Evolutionary conservation across 2,329 filamentous ascomycete species (phyloP).

Genomic region (Microsporum ferrugineum): DNA sequence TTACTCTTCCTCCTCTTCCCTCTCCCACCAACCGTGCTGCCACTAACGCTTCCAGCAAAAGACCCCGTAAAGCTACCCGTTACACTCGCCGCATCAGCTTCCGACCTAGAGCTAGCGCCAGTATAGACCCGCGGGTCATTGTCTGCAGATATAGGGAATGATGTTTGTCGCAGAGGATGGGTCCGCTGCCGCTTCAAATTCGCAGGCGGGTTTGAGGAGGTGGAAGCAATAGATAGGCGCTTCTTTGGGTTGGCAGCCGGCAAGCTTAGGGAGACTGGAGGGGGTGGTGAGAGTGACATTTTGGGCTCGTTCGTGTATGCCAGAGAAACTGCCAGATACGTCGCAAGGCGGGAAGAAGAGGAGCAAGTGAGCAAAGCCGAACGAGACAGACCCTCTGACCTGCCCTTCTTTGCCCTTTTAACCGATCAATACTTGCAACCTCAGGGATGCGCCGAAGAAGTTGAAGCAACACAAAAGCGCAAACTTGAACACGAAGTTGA

Average conservation of each 20-base stretch:
- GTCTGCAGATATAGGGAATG: conserved; percentile 31
- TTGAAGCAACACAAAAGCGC: neutral
- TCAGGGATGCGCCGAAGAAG: neutral
- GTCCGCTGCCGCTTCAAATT: conserved; percentile 24
- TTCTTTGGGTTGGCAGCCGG: conserved; percentile 13
- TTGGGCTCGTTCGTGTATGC: neutral
- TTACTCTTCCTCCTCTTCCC: conserved; percentile 22
- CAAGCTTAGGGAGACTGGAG: conserved; percentile 11
- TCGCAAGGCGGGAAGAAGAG: neutral
- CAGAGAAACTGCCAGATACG: neutral
- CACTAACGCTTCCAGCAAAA: conserved; percentile 30
- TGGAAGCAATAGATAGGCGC: conserved; percentile 12
- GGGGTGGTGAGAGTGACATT: conserved; percentile 13
- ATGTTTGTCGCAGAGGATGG: conserved; percentile 39
- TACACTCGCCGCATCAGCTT: conserved; percentile 29
- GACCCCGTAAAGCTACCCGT: conserved; percentile 35
- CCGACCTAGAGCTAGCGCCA: conserved; percentile 12
- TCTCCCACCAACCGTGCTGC: conserved; percentile 18
- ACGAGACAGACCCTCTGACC: neutral
- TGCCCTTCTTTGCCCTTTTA: neutral
- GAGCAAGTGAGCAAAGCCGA: neutral
- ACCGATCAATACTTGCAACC: neutral
- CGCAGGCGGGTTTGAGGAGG: conserved; percentile 14
- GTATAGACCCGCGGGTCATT: conserved; percentile 22
- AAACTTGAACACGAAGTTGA: neutral